Conservation (phyloP, 1,284 basidiomycete genomes). For the Puccinia coronata region DNA sequence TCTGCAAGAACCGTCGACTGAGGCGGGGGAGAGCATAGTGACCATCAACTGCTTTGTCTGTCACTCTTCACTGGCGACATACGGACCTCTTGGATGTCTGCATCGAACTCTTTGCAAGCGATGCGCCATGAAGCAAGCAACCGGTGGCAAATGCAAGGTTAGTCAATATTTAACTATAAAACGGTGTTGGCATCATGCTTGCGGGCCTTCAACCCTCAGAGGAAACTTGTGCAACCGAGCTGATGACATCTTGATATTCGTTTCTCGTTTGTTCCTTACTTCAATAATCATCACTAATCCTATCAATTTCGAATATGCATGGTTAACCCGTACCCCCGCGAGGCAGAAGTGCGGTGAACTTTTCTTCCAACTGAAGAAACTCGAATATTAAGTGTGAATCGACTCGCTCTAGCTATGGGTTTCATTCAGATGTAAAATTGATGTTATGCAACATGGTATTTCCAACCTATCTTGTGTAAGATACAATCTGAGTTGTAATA, state of each 20-base stretch:
- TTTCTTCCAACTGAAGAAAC: background rate
- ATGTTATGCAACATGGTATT: no score
- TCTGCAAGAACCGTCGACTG: background rate
- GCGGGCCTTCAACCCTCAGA: no score
- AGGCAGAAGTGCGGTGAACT: slow-evolving; percentile 14
- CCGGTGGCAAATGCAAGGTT: slow-evolving; percentile 42
- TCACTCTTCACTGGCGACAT: background rate
- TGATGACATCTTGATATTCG: background rate
- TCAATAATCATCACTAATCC: background rate
- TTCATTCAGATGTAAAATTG: no score
- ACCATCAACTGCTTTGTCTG: slow-evolving; percentile 35
- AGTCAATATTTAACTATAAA: no score
- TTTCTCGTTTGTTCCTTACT: background rate
- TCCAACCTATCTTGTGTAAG: no score
- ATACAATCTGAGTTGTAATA: no score
- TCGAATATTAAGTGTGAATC: background rate
- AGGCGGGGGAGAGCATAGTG: background rate
- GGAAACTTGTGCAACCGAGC: no score
- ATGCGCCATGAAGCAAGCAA: slow-evolving; percentile 49
- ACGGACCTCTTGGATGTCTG: slow-evolving; percentile 32
- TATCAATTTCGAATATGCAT: no score
- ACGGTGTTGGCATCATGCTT: no score
- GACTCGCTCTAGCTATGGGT: background rate
- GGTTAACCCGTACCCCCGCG: no score
- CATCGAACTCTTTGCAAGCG: slow-evolving; percentile 42